Evolutionary conservation across 2,329 filamentous ascomycete species (phyloP).

Genomic region (Aureobasidium sp.): DNA sequence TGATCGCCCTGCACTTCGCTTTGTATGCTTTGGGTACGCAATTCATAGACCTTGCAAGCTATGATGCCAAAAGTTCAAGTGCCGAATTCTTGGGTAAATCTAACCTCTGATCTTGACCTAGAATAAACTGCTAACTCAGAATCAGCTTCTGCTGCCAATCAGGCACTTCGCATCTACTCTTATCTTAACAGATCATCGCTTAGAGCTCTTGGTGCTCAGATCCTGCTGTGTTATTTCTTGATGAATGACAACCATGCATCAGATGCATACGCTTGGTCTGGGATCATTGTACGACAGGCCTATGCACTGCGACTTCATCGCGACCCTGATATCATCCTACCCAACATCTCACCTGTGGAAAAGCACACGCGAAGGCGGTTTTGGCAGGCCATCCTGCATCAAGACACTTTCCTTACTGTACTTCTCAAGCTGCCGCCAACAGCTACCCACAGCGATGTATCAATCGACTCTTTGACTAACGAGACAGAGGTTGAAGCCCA

Average conservation of each 20-base stretch:
- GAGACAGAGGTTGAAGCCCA: conserved; percentile 47
- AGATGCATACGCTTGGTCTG: conserved; percentile 76
- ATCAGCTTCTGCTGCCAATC: conserved; percentile 60
- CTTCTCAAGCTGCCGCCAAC: conserved; percentile 69
- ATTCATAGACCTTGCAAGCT: conserved; percentile 55
- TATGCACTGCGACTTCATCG: conserved; percentile 77
- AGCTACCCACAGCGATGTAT: conserved; percentile 72
- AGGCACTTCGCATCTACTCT: conserved; percentile 66
- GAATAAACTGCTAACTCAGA: background rate
- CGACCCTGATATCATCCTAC: conserved; percentile 65
- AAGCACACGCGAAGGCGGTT: conserved; percentile 73
- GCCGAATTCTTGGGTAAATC: conserved; percentile 63
- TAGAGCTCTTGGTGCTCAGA: conserved; percentile 70
- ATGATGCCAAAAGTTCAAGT: conserved; percentile 61
- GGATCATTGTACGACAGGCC: conserved; percentile 67
- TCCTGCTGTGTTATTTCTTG: conserved; percentile 73
- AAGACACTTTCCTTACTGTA: conserved; percentile 76
- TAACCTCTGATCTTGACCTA: background rate
- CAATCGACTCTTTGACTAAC: conserved; percentile 64
- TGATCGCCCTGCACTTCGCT: conserved; percentile 66
- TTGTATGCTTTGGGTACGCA: conserved; percentile 74
- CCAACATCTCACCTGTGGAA: conserved; percentile 59
- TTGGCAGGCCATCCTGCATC: conserved; percentile 73
- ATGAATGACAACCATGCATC: conserved; percentile 82
- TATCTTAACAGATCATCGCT: conserved; percentile 70